Percentiles rank a stretch among this genome's conserved stretches.
Conservation (phyloP, 768 basidiomycete genomes). For the Xerocomus brunneocitrinus region DNA sequence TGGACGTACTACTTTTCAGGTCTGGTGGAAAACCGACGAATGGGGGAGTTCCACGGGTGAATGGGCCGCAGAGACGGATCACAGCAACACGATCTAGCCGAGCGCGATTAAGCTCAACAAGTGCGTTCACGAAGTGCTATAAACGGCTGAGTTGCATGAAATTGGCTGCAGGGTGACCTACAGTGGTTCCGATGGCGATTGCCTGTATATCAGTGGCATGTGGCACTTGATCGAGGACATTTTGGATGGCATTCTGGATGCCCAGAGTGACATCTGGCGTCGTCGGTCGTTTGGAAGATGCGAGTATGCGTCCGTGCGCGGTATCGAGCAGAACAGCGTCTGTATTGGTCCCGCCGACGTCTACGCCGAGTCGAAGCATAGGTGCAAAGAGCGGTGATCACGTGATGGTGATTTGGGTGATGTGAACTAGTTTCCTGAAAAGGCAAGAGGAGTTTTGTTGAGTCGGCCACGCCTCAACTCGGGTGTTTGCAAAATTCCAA, state of each 20-base stretch:
- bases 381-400: not conserved
- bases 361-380: conserved; percentile 28
- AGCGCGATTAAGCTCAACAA: conserved; percentile 51
- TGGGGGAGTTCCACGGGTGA: conserved; percentile 53
- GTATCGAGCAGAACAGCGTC: conserved; percentile 28
- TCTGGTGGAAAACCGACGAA: conserved; percentile 48
- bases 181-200: conserved; percentile 60
- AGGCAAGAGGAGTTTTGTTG: not conserved
- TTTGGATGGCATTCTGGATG: conserved; percentile 48
- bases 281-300: conserved; percentile 46
- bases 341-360: conserved; percentile 35
- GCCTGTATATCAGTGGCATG: conserved; percentile 40
- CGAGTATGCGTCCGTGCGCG: conserved; percentile 18
- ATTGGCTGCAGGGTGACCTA: conserved; percentile 12
- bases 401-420: not conserved
- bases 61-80: conserved; percentile 57
- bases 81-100: conserved; percentile 59
- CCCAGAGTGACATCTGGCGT: conserved; percentile 56
- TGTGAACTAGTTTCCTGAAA: conserved; percentile 5
- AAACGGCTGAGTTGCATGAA: not conserved
- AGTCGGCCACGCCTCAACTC: conserved; percentile 1
- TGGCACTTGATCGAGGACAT: conserved; percentile 38
- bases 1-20: conserved; percentile 28
- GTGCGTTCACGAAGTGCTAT: conserved; percentile 54
- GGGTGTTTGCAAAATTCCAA: conserved; percentile 8